Conservation (phyloP, 2,329 filamentous ascomycete genomes). For the Penicillium olsonii region DNA sequence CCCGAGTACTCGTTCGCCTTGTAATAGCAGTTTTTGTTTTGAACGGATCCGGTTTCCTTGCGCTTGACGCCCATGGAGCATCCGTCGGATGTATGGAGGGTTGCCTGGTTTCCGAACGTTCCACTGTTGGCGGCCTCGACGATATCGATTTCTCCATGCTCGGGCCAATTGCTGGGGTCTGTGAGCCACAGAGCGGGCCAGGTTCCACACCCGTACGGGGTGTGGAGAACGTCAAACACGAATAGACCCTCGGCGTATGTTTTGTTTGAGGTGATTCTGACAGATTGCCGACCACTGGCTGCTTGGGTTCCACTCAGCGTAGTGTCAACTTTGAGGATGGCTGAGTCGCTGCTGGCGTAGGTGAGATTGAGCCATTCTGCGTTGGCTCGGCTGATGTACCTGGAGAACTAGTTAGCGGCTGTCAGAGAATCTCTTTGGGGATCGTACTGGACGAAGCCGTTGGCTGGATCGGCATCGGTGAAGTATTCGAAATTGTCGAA, state of each 20-base stretch:
- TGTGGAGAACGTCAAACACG: slow-evolving; percentile 66
- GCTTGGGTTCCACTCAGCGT: slow-evolving; percentile 54
- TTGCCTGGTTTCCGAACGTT: slow-evolving; percentile 58
- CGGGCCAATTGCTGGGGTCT: slow-evolving; percentile 63
- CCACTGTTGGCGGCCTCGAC: slow-evolving; percentile 61
- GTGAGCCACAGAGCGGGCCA: slow-evolving; percentile 69
- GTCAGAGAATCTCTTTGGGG: too few relatives aligned
- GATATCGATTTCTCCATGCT: slow-evolving; percentile 65
- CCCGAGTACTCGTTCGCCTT: slow-evolving; percentile 57
- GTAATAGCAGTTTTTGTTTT: slow-evolving; percentile 55
- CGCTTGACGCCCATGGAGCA: slow-evolving; percentile 56
- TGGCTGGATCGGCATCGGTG: slow-evolving; percentile 41
- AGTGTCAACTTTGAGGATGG: slow-evolving; percentile 56
- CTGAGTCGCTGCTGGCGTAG: slow-evolving; percentile 54
- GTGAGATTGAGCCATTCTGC: slow-evolving; percentile 56
- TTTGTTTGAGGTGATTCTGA: slow-evolving; percentile 62
- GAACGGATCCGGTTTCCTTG: slow-evolving; percentile 52
- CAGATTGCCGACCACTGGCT: slow-evolving; percentile 59
- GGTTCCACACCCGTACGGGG: slow-evolving; percentile 63
- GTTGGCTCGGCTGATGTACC: slow-evolving; percentile 43
- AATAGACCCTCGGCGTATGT: slow-evolving; percentile 64
- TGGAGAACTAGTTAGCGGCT: slow-evolving; percentile 9
- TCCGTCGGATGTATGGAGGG: slow-evolving; percentile 60
- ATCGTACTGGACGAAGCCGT: slow-evolving; percentile 47
- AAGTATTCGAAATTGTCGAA: slow-evolving; percentile 49